Evolutionary conservation across 2,329 filamentous ascomycete genomes (phyloP).

Genomic region (Malbranchea zuffiana): DNA sequence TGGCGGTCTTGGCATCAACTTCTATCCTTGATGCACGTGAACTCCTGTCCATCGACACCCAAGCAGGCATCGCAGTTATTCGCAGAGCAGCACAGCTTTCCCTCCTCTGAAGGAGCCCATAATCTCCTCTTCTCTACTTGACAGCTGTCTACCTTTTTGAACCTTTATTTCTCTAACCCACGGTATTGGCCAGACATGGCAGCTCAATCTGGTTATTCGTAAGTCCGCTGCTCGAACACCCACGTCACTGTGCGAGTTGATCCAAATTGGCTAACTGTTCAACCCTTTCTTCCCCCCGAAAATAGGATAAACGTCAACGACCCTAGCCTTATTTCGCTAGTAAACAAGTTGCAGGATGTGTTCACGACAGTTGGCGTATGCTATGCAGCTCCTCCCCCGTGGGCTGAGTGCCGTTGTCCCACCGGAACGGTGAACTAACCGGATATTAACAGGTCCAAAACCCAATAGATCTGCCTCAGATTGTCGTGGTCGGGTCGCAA

Average conservation of each 20-base stretch:
- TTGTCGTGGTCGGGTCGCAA: conserved; percentile 95
- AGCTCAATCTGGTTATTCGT: conserved; percentile 37
- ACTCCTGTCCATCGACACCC: too few relatives aligned
- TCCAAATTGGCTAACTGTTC: conserved; percentile 15
- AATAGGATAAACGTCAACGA: conserved; percentile 61
- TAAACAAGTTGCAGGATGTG: conserved; percentile 99
- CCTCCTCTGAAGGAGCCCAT: neutral
- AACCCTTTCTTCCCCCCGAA: conserved; percentile 11
- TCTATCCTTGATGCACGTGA: too few relatives aligned
- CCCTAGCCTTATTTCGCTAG: conserved; percentile 62
- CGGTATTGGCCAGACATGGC: conserved; percentile 33
- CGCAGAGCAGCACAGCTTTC: neutral
- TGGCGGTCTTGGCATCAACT: too few relatives aligned
- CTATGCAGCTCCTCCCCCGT: conserved; percentile 17
- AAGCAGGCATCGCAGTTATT: too few relatives aligned
- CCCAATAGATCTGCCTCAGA: conserved; percentile 96
- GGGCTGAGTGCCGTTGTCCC: neutral
- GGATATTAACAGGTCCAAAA: conserved; percentile 99
- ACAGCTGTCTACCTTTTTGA: neutral
- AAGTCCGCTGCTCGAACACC: conserved; percentile 18
- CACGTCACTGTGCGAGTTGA: conserved; percentile 9
- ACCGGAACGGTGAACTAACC: neutral
- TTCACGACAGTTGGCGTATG: conserved; percentile 87
- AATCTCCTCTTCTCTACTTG: neutral
- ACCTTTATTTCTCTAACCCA: neutral